Base-by-base conservation (phyloP, 164 flowering plant species). In the Aristolochia contorta region DNA sequence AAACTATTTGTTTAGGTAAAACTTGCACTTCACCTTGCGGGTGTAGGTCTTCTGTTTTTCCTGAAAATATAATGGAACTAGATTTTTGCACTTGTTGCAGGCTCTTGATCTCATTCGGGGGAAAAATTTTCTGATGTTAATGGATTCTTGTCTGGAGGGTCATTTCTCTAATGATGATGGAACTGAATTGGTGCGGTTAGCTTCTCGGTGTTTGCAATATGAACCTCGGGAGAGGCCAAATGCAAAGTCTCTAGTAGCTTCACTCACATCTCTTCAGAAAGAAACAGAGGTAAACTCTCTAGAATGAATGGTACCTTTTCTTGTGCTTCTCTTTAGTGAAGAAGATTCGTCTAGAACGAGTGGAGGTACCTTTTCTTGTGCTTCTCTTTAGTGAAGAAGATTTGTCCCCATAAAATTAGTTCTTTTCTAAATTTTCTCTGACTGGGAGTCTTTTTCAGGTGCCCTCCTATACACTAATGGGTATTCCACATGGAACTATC, bases 401-500 rank as follows among this genome's bases (percentile, higher is more conserved):
- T 16, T 27, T 21, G 5, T 56, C 16, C 27, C 22, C 14, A 14
- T 5, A 2, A 57, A 12, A n/a, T 10, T 18, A 0, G 41, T 48
- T 60, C 45, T 51, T 53, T 16, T 53, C 20, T 22, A 14, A 12
- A 1, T 12, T 16, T 53, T 53, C 16, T 53, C 27, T 20, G 7
- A 53, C 27, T 14, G 5, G 23, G 56, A 33, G 32, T 8, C 18
- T 47, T 22, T 61, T 2, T 51, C 82, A 89, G 96, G 89, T 79
- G 59, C 85, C 88, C 16, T 89, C 97, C 13, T 60, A 81, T 67
- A 79, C 62, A 51, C 70, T 89, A 69, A 68, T 87, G 81, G 88
- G 86, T 27, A 75, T 84, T 33, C 69, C 78, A 13, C 81, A 71
- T 48, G 87, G 70, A 70, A 63, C 69, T 57, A 71, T 59, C 33